phyloP scores from a whole-genome alignment of 768 basidiomycete species.

The Hortiboletus flavorubellus region DNA sequence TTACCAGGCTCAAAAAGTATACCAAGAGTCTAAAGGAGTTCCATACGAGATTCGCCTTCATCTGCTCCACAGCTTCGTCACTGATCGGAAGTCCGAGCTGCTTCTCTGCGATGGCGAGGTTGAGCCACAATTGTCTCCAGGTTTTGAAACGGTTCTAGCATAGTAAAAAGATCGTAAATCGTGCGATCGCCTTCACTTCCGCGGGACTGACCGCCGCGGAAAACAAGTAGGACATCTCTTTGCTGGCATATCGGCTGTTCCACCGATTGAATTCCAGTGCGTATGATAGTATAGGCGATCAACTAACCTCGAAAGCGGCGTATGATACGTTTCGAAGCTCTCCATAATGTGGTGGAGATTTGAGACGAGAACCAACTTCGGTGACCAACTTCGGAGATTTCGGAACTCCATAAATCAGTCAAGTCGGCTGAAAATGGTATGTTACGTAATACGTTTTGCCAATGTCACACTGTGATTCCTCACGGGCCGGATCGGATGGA shows the following conservation, averaged over 20 bases:
- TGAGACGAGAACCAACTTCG: not conserved
- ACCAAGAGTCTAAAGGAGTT: not conserved
- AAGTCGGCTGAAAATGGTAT: too few species aligned
- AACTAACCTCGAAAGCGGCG: conserved; percentile 71
- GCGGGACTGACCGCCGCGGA: conserved; percentile 72
- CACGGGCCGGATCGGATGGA: too few species aligned
- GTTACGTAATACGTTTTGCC: too few species aligned
- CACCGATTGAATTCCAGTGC: not conserved
- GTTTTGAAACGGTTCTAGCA: conserved; percentile 88
- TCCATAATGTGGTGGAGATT: conserved; percentile 41
- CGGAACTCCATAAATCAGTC: not conserved
- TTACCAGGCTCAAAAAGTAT: conserved; percentile 6
- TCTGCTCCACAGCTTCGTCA: conserved; percentile 90
- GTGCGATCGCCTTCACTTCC: not conserved
- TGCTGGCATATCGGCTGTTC: conserved; percentile 94
- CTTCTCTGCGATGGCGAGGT: conserved; percentile 94
- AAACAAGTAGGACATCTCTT: conserved; percentile 97
- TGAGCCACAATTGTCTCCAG: conserved; percentile 95
- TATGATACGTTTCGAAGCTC: conserved; percentile 69
- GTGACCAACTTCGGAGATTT: not conserved
- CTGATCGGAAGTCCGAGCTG: conserved; percentile 88
- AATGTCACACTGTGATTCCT: too few species aligned
- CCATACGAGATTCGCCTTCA: conserved; percentile 84
- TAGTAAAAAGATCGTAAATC: not conserved
- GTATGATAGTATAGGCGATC: not conserved